Evolutionary conservation across 495 filamentous ascomycete genomes (phyloP).

Genomic region (Glutinoglossum americanum): DNA sequence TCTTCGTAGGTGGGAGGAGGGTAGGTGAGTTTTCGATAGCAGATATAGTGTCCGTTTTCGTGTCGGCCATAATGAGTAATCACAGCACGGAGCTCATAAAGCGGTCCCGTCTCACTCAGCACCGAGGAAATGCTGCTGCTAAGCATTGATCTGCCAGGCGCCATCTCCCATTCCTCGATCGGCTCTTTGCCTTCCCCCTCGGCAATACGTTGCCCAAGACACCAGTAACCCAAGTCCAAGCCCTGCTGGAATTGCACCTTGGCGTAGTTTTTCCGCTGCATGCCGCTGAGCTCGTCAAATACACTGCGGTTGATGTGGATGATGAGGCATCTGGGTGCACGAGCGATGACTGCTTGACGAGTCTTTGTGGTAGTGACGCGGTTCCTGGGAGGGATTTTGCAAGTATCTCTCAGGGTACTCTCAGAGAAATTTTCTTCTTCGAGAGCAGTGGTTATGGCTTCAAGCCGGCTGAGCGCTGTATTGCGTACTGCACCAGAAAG

Average conservation of each 20-base stretch:
- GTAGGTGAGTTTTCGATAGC: slow-evolving; percentile 47
- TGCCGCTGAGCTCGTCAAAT: slow-evolving; percentile 62
- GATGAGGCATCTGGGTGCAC: slow-evolving; percentile 55
- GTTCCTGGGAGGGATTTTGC: slow-evolving; percentile 47
- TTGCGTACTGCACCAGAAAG: slow-evolving; percentile 8
- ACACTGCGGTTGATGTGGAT: slow-evolving; percentile 82
- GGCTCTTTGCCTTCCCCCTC: slow-evolving; percentile 13
- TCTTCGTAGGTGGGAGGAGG: background rate
- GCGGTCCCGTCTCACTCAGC: slow-evolving; percentile 21
- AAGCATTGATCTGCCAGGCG: slow-evolving; percentile 50
- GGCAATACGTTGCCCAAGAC: slow-evolving; percentile 23
- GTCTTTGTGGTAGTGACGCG: slow-evolving; percentile 60
- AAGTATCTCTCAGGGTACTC: slow-evolving; percentile 45
- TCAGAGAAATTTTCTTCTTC: slow-evolving; percentile 67
- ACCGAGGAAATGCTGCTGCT: slow-evolving; percentile 15
- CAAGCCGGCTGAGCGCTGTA: slow-evolving; percentile 26
- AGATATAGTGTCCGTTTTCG: slow-evolving; percentile 90
- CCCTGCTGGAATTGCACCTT: slow-evolving; percentile 48
- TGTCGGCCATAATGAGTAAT: slow-evolving; percentile 79
- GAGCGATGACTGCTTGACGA: slow-evolving; percentile 64
- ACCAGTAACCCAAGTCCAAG: slow-evolving; percentile 62
- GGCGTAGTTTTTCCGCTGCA: slow-evolving; percentile 63
- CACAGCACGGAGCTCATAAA: slow-evolving; percentile 63
- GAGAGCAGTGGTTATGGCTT: slow-evolving; percentile 42
- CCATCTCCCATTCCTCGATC: slow-evolving; percentile 40